Percentiles rank a stretch among this genome's conserved stretches.
Evolutionary conservation across 768 basidiomycete species (phyloP).

Genomic region (Arthromyces matolae): DNA sequence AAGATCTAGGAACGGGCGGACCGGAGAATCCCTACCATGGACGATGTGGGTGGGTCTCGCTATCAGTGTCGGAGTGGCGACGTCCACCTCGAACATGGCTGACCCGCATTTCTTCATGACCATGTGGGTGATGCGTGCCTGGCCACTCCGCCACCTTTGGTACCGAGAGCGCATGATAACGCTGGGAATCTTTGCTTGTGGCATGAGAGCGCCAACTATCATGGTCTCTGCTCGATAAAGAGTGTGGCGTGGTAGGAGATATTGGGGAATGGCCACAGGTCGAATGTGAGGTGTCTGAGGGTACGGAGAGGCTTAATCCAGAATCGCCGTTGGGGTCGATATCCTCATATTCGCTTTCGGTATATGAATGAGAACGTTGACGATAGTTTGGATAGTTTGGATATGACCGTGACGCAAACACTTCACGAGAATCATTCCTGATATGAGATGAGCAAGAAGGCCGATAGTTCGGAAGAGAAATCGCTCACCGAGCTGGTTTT

Average conservation of each 20-base stretch:
- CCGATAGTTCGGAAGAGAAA: not conserved
- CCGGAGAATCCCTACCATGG: slow-evolving; percentile 40
- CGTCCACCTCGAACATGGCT: slow-evolving; percentile 22
- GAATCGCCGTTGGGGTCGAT: not conserved
- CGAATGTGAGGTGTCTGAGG: slow-evolving; percentile 41
- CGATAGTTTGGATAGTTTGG: slow-evolving; percentile 8
- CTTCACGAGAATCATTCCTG: slow-evolving; percentile 1
- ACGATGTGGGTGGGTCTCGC: slow-evolving; percentile 39
- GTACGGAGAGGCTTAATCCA: slow-evolving; percentile 21
- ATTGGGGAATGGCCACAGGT: slow-evolving; percentile 50
- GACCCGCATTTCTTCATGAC: slow-evolving; percentile 17
- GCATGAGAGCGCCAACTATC: not conserved
- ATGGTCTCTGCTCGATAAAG: slow-evolving; percentile 25
- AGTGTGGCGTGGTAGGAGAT: slow-evolving; percentile 54
- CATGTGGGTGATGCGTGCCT: slow-evolving; percentile 10
- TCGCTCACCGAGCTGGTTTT: slow-evolving; percentile 20
- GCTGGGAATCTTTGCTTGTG: slow-evolving; percentile 8
- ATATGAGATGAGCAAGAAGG: not conserved
- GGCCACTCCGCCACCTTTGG: slow-evolving; percentile 13
- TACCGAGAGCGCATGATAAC: slow-evolving; percentile 6
- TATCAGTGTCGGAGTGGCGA: slow-evolving; percentile 30
- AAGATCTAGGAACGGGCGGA: slow-evolving; percentile 1
- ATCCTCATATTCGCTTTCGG: slow-evolving; percentile 11
- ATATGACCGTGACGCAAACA: slow-evolving; percentile 11
- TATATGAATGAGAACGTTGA: slow-evolving; percentile 17